A percentile compares a stretch with the other conserved stretches of the same genome.
Conservation (phyloP, 352 stramenopile species). For the Pythium rishiriense region DNA sequence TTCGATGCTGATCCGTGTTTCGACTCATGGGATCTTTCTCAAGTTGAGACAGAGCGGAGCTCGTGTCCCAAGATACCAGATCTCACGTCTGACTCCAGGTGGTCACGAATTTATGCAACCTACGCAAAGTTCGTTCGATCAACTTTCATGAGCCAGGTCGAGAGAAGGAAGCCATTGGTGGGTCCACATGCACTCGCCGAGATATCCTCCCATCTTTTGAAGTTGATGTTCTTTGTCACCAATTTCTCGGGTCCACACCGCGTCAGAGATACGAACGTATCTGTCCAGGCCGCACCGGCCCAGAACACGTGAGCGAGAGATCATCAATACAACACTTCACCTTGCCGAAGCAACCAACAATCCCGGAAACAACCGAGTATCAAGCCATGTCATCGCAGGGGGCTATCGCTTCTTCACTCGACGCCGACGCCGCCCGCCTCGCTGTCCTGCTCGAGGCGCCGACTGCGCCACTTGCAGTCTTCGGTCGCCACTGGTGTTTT, state of each 20-base stretch:
- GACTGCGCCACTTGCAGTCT: not conserved
- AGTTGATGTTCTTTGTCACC: not conserved
- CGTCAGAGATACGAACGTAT: not conserved
- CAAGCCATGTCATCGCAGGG: not conserved
- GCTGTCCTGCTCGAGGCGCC: not conserved
- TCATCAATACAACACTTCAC: too few relatives aligned
- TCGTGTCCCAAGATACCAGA: too few relatives aligned
- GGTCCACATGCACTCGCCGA: not conserved
- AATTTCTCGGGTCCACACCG: not conserved
- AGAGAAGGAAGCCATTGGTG: too few relatives aligned
- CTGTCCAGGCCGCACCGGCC: too few relatives aligned
- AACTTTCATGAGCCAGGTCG: not conserved
- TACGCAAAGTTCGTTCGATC: too few relatives aligned
- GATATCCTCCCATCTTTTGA: not conserved
- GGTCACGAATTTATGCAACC: too few relatives aligned
- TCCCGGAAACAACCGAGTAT: not conserved
- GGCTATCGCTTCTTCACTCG: not conserved
- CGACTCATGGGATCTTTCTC: too few relatives aligned
- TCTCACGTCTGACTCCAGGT: too few relatives aligned
- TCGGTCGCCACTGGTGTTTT: constrained; percentile 13
- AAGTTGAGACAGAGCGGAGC: too few relatives aligned
- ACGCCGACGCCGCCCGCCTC: not conserved
- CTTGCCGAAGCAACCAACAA: not conserved
- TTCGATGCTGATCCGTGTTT: too few relatives aligned
- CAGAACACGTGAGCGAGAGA: too few relatives aligned